Evolutionary conservation across 169 alveolate species (phyloP).

Genomic region (Plasmodium yoelii): DNA sequence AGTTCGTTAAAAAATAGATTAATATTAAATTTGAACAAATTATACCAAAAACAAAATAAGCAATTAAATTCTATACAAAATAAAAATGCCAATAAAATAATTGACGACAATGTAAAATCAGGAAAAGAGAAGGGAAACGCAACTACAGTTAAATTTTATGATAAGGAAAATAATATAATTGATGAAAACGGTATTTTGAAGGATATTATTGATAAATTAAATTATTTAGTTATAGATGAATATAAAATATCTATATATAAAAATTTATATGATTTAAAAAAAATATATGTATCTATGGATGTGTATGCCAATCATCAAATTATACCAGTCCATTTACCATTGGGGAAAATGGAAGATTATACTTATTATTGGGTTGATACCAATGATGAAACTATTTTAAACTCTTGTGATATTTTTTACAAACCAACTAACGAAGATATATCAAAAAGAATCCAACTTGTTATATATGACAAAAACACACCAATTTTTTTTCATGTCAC

Average conservation of each 20-base stretch:
- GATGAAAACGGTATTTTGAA: conserved; percentile 33
- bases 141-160: conserved; percentile 25
- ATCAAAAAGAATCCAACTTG: conserved; percentile 41
- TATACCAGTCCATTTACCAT: conserved; percentile 41
- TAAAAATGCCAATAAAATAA: neutral
- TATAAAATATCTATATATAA: conserved; percentile 35
- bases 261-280: conserved; percentile 43
- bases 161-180: conserved; percentile 47
- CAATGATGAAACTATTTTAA: conserved; percentile 6
- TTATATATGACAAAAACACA: conserved; percentile 51
- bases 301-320: conserved; percentile 57
- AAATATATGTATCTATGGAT: conserved; percentile 75
- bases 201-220: conserved; percentile 30
- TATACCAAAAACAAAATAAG: conserved; percentile 29
- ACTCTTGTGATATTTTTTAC: conserved; percentile 46
- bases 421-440: conserved; percentile 43
- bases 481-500: conserved; percentile 58
- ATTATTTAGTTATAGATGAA: conserved; percentile 44
- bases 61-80: conserved; percentile 4
- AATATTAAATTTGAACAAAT: conserved; percentile 52
- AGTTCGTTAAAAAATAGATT: conserved; percentile 53
- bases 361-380: conserved; percentile 42
- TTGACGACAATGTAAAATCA: neutral
- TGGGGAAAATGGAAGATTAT: conserved; percentile 22
- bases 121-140: neutral